phyloP scores from a whole-genome alignment of 2,329 filamentous ascomycete species.

The Neonectria coccinea region DNA sequence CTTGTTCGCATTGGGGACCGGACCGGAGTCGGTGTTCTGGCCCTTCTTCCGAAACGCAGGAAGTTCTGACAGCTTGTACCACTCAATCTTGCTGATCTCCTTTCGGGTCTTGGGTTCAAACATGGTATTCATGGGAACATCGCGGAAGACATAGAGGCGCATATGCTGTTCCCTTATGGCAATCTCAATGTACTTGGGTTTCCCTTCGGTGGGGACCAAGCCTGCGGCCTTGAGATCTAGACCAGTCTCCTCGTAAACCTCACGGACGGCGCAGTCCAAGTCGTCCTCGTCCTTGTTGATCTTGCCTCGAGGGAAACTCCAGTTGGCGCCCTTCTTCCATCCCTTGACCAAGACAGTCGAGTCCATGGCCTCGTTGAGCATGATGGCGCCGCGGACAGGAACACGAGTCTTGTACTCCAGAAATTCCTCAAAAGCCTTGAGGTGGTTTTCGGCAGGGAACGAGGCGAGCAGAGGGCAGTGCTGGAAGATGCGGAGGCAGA shows the following conservation, averaged over 20 bases:
- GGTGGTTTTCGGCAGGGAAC: conserved; percentile 82
- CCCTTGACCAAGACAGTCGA: conserved; percentile 93
- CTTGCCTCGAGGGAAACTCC: conserved; percentile 97
- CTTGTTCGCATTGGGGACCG: conserved; percentile 77
- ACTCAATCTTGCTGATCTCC: conserved; percentile 96
- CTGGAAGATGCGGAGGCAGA: conserved; percentile 91
- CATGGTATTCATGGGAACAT: conserved; percentile 85
- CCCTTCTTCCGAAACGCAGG: conserved; percentile 80
- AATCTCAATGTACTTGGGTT: conserved; percentile 86
- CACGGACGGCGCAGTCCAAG: conserved; percentile 90
- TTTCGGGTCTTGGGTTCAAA: conserved; percentile 94
- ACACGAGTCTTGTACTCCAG: conserved; percentile 94
- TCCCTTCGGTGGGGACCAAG: conserved; percentile 77
- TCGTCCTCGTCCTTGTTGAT: conserved; percentile 98
- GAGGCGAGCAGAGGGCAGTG: conserved; percentile 90
- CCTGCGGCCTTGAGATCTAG: conserved; percentile 83
- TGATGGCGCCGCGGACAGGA: conserved; percentile 91
- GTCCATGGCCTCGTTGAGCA: conserved; percentile 96
- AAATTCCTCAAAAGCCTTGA: conserved; percentile 90
- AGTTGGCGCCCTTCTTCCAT: conserved; percentile 96
- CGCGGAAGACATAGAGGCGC: conserved; percentile 89
- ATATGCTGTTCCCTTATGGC: conserved; percentile 94
- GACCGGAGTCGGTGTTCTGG: conserved; percentile 65
- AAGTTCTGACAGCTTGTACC: conserved; percentile 91
- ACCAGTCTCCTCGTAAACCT: conserved; percentile 97